These are phyloP conservation scores for Malus fusca DNA, from an alignment of 306 rosid species.

Conservation along the genomic window DNA sequence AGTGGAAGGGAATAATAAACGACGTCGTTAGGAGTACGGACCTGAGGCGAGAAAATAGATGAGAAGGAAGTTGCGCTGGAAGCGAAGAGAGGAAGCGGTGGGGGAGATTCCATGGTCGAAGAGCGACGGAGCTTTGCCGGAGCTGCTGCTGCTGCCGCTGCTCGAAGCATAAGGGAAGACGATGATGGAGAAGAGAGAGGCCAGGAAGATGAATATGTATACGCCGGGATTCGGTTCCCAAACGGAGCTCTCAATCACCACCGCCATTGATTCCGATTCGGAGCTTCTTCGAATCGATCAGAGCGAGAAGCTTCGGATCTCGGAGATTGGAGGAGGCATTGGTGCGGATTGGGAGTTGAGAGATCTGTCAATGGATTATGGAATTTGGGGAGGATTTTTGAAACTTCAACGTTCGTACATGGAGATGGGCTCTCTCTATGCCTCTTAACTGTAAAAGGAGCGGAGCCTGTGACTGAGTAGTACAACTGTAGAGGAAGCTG, in stretches of 20 bases:
- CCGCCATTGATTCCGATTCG: conserved; percentile 44
- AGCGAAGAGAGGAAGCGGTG: conserved; percentile 43
- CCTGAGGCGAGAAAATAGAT: conserved; percentile 78
- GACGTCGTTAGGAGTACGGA: conserved; percentile 13
- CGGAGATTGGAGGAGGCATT: conserved; percentile 3
- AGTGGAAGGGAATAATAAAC: not conserved
- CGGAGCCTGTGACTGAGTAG: not conserved
- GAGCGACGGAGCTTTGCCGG: conserved; percentile 36
- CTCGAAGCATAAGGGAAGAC: conserved; percentile 46
- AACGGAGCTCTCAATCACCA: conserved; percentile 63
- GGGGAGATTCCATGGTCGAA: conserved; percentile 72
- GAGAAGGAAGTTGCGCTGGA: conserved; percentile 64
- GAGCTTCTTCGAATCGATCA: not conserved
- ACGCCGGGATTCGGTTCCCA: conserved; percentile 73
- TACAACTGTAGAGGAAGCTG: not conserved
- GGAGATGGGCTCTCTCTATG: not conserved
- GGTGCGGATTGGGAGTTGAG: conserved; percentile 10
- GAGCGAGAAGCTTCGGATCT: conserved; percentile 20
- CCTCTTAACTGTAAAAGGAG: not conserved
- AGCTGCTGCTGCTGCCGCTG: conserved; percentile 1
- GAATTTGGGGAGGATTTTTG: not conserved
- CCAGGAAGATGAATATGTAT: conserved; percentile 50
- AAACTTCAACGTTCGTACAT: not conserved
- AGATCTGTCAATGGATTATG: not conserved
- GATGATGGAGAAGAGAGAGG: conserved; percentile 55